A percentile compares a stretch with the other conserved stretches of the same genome.
Conservation (phyloP, 768 basidiomycete species). For the Suillus americanus region DNA sequence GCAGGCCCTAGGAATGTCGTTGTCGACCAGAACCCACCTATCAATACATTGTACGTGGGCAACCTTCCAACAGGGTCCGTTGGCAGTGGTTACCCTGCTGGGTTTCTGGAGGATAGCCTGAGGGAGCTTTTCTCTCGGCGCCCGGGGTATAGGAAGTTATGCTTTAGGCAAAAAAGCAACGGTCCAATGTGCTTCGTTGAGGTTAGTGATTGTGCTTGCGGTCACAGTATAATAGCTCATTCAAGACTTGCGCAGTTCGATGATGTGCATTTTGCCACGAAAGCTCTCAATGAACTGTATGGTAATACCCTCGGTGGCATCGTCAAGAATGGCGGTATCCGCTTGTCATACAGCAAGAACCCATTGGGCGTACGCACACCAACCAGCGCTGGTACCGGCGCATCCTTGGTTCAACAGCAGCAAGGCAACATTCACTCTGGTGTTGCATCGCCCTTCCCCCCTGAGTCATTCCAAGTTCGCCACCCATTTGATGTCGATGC, state of each 20-base stretch:
- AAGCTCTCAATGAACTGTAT: conserved; percentile 86
- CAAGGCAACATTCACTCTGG: conserved; percentile 20
- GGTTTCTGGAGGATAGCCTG: conserved; percentile 84
- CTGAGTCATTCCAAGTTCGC: conserved; percentile 29
- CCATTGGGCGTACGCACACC: conserved; percentile 91
- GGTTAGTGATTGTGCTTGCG: conserved; percentile 42
- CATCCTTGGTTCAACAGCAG: conserved; percentile 27
- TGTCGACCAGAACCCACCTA: conserved; percentile 94
- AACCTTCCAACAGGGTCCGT: conserved; percentile 85
- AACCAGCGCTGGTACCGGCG: conserved; percentile 45
- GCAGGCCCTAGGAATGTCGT: conserved; percentile 37
- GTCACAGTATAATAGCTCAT: not conserved
- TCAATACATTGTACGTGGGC: conserved; percentile 99
- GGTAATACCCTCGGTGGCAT: conserved; percentile 89
- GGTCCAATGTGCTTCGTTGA: conserved; percentile 99
- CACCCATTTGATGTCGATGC: conserved; percentile 30
- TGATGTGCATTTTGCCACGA: conserved; percentile 80
- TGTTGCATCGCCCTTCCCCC: conserved; percentile 28
- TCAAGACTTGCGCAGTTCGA: conserved; percentile 63
- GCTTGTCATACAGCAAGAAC: conserved; percentile 97
- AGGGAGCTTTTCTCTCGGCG: conserved; percentile 77
- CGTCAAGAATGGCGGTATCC: conserved; percentile 94
- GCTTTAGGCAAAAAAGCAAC: conserved; percentile 94
- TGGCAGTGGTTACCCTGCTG: conserved; percentile 68
- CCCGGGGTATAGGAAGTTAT: conserved; percentile 87